Evolutionary conservation across 768 basidiomycete species (phyloP), one percentile per base, ranked within the genome.

Genomic region (Strobilomyces dryophilus): DNA sequence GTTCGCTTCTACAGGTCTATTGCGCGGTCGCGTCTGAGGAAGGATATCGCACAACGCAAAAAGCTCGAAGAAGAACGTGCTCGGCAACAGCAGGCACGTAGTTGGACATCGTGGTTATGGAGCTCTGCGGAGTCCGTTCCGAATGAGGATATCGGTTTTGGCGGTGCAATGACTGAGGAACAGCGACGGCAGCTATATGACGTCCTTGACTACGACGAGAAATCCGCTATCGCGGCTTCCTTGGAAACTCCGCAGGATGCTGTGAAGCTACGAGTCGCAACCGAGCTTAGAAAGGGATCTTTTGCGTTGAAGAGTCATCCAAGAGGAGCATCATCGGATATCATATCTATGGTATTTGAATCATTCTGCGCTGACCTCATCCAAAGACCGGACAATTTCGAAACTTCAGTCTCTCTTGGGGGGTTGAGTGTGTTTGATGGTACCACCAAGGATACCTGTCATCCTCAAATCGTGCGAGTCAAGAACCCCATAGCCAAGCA

Each of bases 1-100:
- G 85, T 99, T 47, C 86, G 95, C 4, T 97, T 98, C 72, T 99
- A 98, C 73, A 84, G 97, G 31, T 98, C 94, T 4, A 92, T 98
- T 55, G 91, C 93, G 0, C 85, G 91, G 26, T 92, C 92, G 3
- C 84, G 84, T 58, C 76, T 95, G 15, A 84, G 87, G 61, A 93
- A 98, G 67, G 93, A 98, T 61, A 76, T 82, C 20, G 89, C 83
- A 3, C 73, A 86, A 34, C 73, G 76, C 45, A 79, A 80, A 60
- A 84, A 83, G 62, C 69, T 79, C 37, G 78, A 92, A 49, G 87
- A 90, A 62, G 84, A 84, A 47, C 81, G 84, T 62, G 78, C 78
- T 64, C 76, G 78, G 51, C 76, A 78, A 53, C 71, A 80, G 52
- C 72, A 77, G 57, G 75, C 77, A 42, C 76, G 79, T 57, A 72